Percentiles rank a stretch among this genome's conserved stretches.
Evolutionary conservation across 495 filamentous ascomycete species (phyloP).

Genomic region (Lasiosphaeriaceae sp.): DNA sequence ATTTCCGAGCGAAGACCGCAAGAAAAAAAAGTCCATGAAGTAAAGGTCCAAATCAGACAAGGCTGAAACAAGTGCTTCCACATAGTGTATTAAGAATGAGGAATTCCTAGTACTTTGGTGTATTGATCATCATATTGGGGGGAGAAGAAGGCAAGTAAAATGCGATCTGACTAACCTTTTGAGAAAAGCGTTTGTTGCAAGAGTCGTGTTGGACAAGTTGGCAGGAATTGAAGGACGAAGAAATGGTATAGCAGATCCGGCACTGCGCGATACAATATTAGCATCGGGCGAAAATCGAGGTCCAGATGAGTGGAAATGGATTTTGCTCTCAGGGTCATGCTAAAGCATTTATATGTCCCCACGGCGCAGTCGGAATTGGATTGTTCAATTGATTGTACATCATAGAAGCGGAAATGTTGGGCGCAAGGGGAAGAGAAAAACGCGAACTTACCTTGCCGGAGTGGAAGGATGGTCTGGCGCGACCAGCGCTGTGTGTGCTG

Average conservation of each 20-base stretch:
- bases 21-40: conserved; percentile 24
- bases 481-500: conserved; percentile 13
- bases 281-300: conserved; percentile 8
- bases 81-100: conserved; percentile 89
- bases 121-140: conserved; percentile 73
- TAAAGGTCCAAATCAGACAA: conserved; percentile 71
- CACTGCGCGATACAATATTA: conserved; percentile 23
- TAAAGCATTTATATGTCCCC: conserved; percentile 61
- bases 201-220: not conserved
- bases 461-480: conserved; percentile 3
- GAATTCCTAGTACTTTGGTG: conserved; percentile 86
- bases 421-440: conserved; percentile 23
- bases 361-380: conserved; percentile 75
- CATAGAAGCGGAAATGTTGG: conserved; percentile 41
- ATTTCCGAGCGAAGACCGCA: conserved; percentile 17
- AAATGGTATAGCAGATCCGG: conserved; percentile 5
- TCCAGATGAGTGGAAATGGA: conserved; percentile 9
- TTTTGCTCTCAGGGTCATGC: conserved; percentile 64
- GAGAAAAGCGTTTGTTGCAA: not conserved
- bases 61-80: conserved; percentile 94
- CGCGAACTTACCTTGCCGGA: conserved; percentile 38
- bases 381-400: conserved; percentile 62
- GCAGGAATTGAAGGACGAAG: conserved; percentile 3
- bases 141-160: conserved; percentile 20
- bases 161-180: conserved; percentile 54